Conservation (phyloP, 2,329 filamentous ascomycete species). For the Cryphonectria carpinicola region DNA sequence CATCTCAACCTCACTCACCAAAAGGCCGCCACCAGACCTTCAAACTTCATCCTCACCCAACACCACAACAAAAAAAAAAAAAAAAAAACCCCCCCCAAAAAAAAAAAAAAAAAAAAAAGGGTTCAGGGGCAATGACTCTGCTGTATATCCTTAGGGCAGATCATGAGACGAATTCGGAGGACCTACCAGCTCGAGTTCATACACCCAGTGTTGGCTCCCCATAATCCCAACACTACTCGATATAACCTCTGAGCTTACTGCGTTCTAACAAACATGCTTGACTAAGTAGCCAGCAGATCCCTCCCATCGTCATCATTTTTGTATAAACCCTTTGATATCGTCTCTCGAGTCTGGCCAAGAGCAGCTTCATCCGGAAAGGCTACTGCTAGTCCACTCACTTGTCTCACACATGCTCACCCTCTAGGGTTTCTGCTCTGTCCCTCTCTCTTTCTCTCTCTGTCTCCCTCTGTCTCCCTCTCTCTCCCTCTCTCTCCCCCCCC, state of each 20-base stretch:
- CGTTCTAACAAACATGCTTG: conserved; percentile 1
- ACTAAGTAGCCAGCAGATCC: neutral
- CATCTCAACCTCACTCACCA: too few species aligned
- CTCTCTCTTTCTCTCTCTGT: neutral
- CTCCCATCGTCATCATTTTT: neutral
- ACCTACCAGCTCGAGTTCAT: conserved; percentile 5
- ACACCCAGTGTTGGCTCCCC: neutral
- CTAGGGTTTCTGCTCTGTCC: neutral
- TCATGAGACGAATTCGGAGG: conserved; percentile 19
- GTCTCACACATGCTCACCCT: neutral
- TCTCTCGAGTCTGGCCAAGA: neutral
- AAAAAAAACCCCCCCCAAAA: too few species aligned
- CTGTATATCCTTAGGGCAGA: conserved; percentile 15
- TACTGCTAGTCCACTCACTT: neutral
- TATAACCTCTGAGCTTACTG: neutral
- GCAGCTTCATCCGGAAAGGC: neutral
- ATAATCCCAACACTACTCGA: neutral
- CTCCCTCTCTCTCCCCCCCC: too few species aligned
- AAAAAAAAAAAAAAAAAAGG: neutral
- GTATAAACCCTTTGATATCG: neutral
- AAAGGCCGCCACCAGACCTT: too few species aligned
- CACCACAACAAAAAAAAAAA: too few species aligned
- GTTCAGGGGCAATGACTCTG: conserved; percentile 4
- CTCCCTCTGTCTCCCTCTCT: too few species aligned
- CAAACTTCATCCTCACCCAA: too few species aligned